These are phyloP conservation scores for Colletotrichum viniferum DNA, from an alignment of 2,329 filamentous ascomycete genomes.

Conservation along the genomic window DNA sequence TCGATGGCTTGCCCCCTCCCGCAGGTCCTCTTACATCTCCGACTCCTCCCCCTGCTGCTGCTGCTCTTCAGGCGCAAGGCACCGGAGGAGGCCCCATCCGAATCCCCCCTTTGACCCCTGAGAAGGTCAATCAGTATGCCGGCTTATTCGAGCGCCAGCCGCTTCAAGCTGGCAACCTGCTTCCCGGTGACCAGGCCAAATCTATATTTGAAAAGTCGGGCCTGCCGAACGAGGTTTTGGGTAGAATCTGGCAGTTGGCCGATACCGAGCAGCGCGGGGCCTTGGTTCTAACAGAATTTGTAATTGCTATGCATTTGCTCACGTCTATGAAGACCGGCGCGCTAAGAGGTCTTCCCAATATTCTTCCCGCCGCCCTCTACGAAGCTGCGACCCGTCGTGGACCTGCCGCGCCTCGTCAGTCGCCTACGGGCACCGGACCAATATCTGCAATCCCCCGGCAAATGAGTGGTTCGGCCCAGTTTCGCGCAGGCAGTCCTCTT, in stretches of 20 bases:
- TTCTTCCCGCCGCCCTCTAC: slow-evolving; percentile 84
- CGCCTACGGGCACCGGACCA: slow-evolving; percentile 55
- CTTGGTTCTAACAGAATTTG: slow-evolving; percentile 87
- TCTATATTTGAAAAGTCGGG: slow-evolving; percentile 94
- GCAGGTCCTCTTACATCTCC: slow-evolving; percentile 31
- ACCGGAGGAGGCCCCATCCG: slow-evolving; percentile 74
- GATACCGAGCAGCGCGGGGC: slow-evolving; percentile 92
- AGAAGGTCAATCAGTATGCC: slow-evolving; percentile 89
- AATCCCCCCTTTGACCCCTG: slow-evolving; percentile 85
- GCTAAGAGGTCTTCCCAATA: slow-evolving; percentile 78
- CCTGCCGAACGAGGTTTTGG: slow-evolving; percentile 86
- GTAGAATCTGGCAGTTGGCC: slow-evolving; percentile 94
- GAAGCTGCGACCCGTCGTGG: slow-evolving; percentile 81
- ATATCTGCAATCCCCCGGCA: slow-evolving; percentile 80
- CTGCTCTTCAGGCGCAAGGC: slow-evolving; percentile 57
- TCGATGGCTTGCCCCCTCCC: slow-evolving; percentile 70
- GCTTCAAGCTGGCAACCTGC: slow-evolving; percentile 70
- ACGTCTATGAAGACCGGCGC: slow-evolving; percentile 87
- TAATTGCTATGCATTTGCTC: slow-evolving; percentile 97
- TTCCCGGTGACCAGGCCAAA: slow-evolving; percentile 87
- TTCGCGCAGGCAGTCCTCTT: slow-evolving; percentile 66
- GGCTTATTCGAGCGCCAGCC: slow-evolving; percentile 90
- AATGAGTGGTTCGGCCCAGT: slow-evolving; percentile 72
- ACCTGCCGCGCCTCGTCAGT: slow-evolving; percentile 49
- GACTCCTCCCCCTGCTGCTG: slow-evolving; percentile 53